Evolutionary conservation across 2,329 filamentous ascomycete genomes (phyloP).

Genomic region (Sclerotinia minor): DNA sequence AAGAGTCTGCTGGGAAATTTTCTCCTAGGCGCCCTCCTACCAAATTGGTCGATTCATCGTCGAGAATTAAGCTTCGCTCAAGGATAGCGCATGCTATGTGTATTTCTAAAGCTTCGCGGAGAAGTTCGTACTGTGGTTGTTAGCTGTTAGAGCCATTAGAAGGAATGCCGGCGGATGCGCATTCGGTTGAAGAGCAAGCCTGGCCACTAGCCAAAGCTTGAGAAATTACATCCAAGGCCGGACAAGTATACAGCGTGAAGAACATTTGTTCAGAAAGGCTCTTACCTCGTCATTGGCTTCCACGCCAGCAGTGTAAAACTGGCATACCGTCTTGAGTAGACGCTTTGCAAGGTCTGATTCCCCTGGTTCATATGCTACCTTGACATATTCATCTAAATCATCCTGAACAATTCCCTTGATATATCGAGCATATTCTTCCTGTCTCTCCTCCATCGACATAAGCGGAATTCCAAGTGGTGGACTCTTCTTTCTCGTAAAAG

Average conservation of each 20-base stretch:
- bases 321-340: conserved; percentile 33
- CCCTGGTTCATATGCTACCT: conserved; percentile 34
- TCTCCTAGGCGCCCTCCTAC: conserved; percentile 34
- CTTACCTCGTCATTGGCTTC: conserved; percentile 36
- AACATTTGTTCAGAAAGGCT: not conserved
- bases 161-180: not conserved
- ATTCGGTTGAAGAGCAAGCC: not conserved
- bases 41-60: conserved; percentile 33
- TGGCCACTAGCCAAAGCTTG: not conserved
- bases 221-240: not conserved
- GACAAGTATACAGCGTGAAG: not conserved
- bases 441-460: conserved; percentile 37
- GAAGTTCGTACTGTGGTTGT: conserved; percentile 34
- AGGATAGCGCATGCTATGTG: conserved; percentile 39
- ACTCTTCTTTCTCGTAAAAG: conserved; percentile 34
- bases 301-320: conserved; percentile 33
- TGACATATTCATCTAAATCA: conserved; percentile 33
- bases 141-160: not conserved
- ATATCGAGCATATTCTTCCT: conserved; percentile 35
- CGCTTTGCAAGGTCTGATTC: conserved; percentile 35
- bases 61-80: conserved; percentile 39
- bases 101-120: conserved; percentile 39
- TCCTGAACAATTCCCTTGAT: conserved; percentile 36
- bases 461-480: conserved; percentile 39
- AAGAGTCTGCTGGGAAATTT: conserved; percentile 33